Evolutionary conservation across 164 flowering plant species (phyloP), one percentile per base, ranked within the genome.

Genomic region (Santalum album): DNA sequence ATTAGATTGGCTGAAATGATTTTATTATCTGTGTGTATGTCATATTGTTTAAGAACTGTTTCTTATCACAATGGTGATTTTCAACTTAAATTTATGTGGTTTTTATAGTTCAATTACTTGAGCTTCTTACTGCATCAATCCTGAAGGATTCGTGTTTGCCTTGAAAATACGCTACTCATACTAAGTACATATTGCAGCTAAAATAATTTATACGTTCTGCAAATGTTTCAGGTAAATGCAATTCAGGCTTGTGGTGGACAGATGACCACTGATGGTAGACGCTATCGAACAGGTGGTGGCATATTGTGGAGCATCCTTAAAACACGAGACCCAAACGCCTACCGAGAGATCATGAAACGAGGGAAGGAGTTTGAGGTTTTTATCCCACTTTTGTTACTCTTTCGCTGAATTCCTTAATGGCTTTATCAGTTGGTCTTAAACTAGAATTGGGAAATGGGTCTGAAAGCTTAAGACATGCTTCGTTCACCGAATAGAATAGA

Each of bases 211-310:
- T 38, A 22, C 43, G 25, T 44, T 20, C 21, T 49, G 21, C 44
- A 21, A 20, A 49, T 58, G 7, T 56, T 72, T 62, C 83, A 94
- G 97, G 96, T 89, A 59, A 82, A 87, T 63, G 92, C 87, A 39
- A 66, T 94, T 66, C 90, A 89, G 69, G 74, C 82, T 49, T 87
- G 96, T 71, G 96, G 99, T 55, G 99, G 99, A 57, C 99, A 87
- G 74, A 78, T 71, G 87, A 89, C 95, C 58, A 77, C 84, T 61
- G 90, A 85, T 78, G 96, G 95, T 1, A 69, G 60, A 47, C 86
- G 90, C 26, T 32, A 1, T 25, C 73, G 91, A 16, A 78, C 69
- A 23, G 94, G 96, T 56, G 99, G 97, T 58, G 96, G 97, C 26
- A 66, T 92, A 57, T 65, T 92, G 45, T 92, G 96, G 96, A 74